Evolutionary conservation across 495 filamentous ascomycete genomes (phyloP), one percentile per base, ranked within the genome.

Genomic region (Penicillium bialowiezense): DNA sequence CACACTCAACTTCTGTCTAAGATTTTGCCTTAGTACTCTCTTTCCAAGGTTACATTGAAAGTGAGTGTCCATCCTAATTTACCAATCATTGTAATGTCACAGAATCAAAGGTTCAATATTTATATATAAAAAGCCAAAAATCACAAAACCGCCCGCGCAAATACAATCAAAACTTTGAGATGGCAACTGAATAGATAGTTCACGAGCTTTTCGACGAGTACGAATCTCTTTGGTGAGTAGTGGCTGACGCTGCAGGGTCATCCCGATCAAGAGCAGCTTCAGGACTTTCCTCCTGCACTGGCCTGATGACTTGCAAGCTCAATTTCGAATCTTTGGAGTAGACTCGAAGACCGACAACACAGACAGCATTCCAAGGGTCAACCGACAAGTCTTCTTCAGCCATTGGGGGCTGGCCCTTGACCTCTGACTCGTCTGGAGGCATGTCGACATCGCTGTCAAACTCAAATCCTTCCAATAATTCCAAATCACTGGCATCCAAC

Each of bases 291-390:
- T 76, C 72, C 20, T 75, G 75, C 35, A 74, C 72, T 20, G 81
- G 77, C 18, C 72, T 68, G 2, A 83, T 58, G 24, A 83, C 78
- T 54, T 83, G 69, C 20, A 84, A 66, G 17, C 64, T 70, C 23
- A 82, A 68, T 34, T 71, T 67, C 5, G 72, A 67, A 49, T 83
- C 80, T 58, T 82, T 77, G 19, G 70, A 83, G 63, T 89, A 93
- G 1, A 96, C 81, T 24, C 85, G 74, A 37, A 96, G 59, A 0
- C 90, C 89, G 0, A 93, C 80, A 2, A 91, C 87, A 35, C 82
- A 89, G 0, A 92, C 82, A 0, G 90, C 89, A 63, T 95, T 93
- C 90, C 90, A 96, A 1, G 88, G 86, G 40, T 91, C 80, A 23
- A 47, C 41, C 23, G 51, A 31, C 24, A 52, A 47, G 10, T 44